Percentiles rank a stretch among this genome's conserved stretches.
Conservation (phyloP, 2,329 filamentous ascomycete species). For the Fusarium pseudocircinatum region DNA sequence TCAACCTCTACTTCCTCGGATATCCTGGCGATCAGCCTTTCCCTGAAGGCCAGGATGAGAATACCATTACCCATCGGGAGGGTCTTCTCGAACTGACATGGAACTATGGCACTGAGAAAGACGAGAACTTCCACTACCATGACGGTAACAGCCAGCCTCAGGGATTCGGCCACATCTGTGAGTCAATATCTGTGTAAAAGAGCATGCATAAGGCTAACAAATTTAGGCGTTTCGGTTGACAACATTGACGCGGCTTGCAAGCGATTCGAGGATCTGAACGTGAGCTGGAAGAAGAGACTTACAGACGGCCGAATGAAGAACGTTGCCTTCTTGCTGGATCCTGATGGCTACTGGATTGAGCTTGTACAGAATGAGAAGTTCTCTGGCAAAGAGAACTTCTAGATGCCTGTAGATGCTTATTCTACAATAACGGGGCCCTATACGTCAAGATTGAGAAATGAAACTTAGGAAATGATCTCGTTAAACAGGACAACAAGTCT, state of each 20-base stretch:
- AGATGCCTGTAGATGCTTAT: slow-evolving; percentile 32
- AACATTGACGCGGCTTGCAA: slow-evolving; percentile 87
- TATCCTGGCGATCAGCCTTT: slow-evolving; percentile 71
- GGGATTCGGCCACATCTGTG: slow-evolving; percentile 93
- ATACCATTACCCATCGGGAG: slow-evolving; percentile 73
- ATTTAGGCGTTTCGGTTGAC: slow-evolving; percentile 82
- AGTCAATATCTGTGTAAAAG: slow-evolving; percentile 45
- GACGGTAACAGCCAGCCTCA: slow-evolving; percentile 92
- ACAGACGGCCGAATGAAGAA: slow-evolving; percentile 95
- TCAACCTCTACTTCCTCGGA: slow-evolving; percentile 93
- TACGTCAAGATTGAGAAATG: background rate
- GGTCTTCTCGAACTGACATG: slow-evolving; percentile 91
- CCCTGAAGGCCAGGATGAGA: slow-evolving; percentile 53
- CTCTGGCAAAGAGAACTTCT: slow-evolving; percentile 63
- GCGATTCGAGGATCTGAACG: slow-evolving; percentile 82
- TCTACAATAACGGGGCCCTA: background rate
- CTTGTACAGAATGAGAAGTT: slow-evolving; percentile 81
- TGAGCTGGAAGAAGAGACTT: slow-evolving; percentile 94
- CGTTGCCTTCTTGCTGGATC: slow-evolving; percentile 89
- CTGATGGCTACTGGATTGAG: slow-evolving; percentile 87
- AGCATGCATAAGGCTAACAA: slow-evolving; percentile 30
- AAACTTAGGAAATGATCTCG: too few relatives aligned
- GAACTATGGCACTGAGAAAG: slow-evolving; percentile 86
- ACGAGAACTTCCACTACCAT: slow-evolving; percentile 86
- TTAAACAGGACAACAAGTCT: background rate